Conservation (phyloP, 257 asterid species). For the Galeopsis tetrahit region DNA sequence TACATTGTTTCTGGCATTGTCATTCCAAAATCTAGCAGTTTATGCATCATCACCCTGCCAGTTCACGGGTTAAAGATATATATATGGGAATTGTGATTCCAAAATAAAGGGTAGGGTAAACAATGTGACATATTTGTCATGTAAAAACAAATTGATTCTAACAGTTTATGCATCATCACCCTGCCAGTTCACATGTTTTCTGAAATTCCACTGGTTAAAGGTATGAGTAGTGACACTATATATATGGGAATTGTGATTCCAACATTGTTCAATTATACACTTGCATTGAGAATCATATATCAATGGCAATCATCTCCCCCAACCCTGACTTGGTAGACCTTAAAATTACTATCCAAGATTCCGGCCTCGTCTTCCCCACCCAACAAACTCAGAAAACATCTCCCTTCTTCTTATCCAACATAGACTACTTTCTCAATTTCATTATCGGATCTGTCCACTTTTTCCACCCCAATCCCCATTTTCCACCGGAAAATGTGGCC, state of each 20-base stretch:
- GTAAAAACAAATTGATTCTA: background rate
- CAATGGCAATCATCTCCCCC: slow-evolving; percentile 1
- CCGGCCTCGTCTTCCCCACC: slow-evolving; percentile 4
- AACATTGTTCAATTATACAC: no score
- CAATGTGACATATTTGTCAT: background rate
- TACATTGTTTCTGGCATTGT: no score
- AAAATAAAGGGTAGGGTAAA: no score
- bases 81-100: background rate
- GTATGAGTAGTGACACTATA: no score
- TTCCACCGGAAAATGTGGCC: slow-evolving; percentile 44
- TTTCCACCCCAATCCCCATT: slow-evolving; percentile 45
- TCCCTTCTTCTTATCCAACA: slow-evolving; percentile 51
- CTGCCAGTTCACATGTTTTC: slow-evolving; percentile 24
- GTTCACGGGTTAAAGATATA: background rate
- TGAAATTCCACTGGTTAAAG: background rate
- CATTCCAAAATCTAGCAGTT: no score
- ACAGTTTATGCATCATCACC: background rate
- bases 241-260: background rate
- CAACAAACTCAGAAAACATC: slow-evolving; percentile 39
- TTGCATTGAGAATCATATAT: no score
- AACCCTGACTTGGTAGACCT: slow-evolving; percentile 43
- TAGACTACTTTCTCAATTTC: slow-evolving; percentile 58
- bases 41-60: background rate
- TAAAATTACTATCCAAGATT: slow-evolving; percentile 40
- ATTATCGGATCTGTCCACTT: slow-evolving; percentile 54